Base-by-base conservation (phyloP, 345 rosid species). In the Citrus hindsii region DNA sequence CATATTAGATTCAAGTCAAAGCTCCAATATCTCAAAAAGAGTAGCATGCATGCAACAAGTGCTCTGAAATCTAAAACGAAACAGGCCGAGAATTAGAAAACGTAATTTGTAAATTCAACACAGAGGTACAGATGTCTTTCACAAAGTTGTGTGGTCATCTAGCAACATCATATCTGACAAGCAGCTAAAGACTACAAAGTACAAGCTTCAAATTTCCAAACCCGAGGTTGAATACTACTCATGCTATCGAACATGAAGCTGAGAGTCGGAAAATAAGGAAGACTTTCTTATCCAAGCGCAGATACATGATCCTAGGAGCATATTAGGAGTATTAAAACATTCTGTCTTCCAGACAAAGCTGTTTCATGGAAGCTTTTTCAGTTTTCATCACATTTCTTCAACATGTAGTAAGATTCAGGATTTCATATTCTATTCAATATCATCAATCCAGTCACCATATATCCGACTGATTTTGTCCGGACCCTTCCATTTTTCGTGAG, bases 391-490 rank as follows among this genome's bases (percentile, higher is more conserved):
- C 48, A 13, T 74, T 73, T 5, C 63, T 81, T 69, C 3, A n/a
- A 71, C 74, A 62, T 67, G 12, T 58, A 10, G 56, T 28, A 48
- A 72, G 38, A 48, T 25, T 53, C 32, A n/a, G 63, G 63, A 56
- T 56, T 73, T 14, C 33, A 12, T 24, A 27, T 58, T 83, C 88
- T 82, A 93, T 84, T 93, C 98, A 16, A 91, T 71, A 62, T 94
- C 99, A 67, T 96, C 98, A 27, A 96, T 91, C 99, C 99, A 96
- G 84, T 96, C 99, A 67, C 99, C 99, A 24, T 96, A 95, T 89
- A 96, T 96, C 87, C 97, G 83, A 87, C 97, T 96, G 81, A 92
- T 94, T 87, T 89, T 96, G 46, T 90, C 97, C 0, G 99, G 99
- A 69, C 99, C 99, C 79, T 94, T 96, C 99, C 99, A 96, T 80